phyloP scores from a whole-genome alignment of 129 eudicot genomes.

The Chrysanthemum makinoi region DNA sequence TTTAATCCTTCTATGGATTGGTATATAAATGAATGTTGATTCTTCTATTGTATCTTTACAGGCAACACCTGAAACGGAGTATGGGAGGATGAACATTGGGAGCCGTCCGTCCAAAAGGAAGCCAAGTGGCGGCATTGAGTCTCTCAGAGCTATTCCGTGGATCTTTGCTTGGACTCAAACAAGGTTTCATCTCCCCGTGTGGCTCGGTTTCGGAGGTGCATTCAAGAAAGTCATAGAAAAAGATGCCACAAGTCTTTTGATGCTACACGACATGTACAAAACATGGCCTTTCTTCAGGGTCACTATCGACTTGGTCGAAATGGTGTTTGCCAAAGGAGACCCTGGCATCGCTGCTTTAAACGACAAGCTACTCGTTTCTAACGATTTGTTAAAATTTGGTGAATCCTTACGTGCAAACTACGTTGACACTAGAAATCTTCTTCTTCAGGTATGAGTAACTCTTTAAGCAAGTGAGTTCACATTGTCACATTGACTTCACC shows the following conservation, averaged over 20 bases:
- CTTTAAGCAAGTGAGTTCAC: too few species aligned
- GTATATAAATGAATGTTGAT: not conserved
- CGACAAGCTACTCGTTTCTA: constrained; percentile 82
- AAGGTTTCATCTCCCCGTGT: constrained; percentile 95
- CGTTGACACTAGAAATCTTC: constrained; percentile 63
- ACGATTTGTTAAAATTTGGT: constrained; percentile 75
- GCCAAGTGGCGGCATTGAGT: constrained; percentile 94
- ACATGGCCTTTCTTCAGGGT: constrained; percentile 96
- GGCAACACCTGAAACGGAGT: constrained; percentile 95
- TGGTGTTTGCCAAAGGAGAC: constrained; percentile 98
- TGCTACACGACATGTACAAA: constrained; percentile 91
- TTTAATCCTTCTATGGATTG: not conserved
- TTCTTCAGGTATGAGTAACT: constrained; percentile 63
- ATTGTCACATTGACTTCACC: not conserved
- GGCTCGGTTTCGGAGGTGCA: constrained; percentile 99
- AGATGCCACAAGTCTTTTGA: constrained; percentile 55
- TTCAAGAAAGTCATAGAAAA: constrained; percentile 63
- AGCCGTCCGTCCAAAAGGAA: constrained; percentile 95
- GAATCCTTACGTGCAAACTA: constrained; percentile 63
- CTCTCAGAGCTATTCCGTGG: constrained; percentile 97
- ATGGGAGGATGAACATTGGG: constrained; percentile 95
- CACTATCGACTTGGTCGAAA: constrained; percentile 86
- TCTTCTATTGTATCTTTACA: constrained; percentile 20
- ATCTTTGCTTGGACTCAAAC: constrained; percentile 98
- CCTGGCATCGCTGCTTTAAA: constrained; percentile 80